Evolutionary conservation across 805 yeast species (phyloP).

Genomic region (Candida dajiaensis): DNA sequence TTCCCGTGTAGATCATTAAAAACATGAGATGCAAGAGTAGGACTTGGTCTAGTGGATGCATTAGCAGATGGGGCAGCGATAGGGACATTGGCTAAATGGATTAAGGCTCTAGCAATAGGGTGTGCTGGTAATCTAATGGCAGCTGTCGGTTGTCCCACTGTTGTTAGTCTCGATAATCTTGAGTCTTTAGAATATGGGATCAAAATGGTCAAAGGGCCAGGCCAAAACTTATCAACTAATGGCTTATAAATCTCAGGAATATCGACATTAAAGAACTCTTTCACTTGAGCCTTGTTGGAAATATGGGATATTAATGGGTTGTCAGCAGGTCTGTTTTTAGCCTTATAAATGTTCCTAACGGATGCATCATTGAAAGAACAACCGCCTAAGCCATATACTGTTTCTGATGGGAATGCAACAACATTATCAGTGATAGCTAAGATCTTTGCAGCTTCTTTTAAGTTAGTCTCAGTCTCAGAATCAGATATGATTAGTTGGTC

Average conservation of each 20-base stretch:
- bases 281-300: conserved; percentile 68
- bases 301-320: conserved; percentile 92
- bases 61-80: conserved; percentile 98
- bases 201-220: conserved; percentile 89
- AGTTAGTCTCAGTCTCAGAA: conserved; percentile 41
- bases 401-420: conserved; percentile 95
- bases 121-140: conserved; percentile 88
- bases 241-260: conserved; percentile 67
- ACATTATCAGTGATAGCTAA: conserved; percentile 47
- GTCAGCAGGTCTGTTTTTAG: conserved; percentile 92
- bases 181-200: conserved; percentile 49
- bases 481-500: conserved; percentile 42
- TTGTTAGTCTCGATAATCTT: conserved; percentile 66
- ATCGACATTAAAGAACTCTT: conserved; percentile 44
- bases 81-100: conserved; percentile 79
- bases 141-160: conserved; percentile 84
- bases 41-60: conserved; percentile 92
- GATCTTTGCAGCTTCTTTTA: conserved; percentile 53
- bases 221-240: conserved; percentile 76
- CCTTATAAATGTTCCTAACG: conserved; percentile 71
- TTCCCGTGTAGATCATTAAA: conserved; percentile 69
- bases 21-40: conserved; percentile 86
- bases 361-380: conserved; percentile 70
- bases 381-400: conserved; percentile 95
- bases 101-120: conserved; percentile 86